Evolutionary conservation across 108 stramenopile genomes (phyloP), one percentile per base, ranked within the genome.

Genomic region (Parietichytrium sp.): DNA sequence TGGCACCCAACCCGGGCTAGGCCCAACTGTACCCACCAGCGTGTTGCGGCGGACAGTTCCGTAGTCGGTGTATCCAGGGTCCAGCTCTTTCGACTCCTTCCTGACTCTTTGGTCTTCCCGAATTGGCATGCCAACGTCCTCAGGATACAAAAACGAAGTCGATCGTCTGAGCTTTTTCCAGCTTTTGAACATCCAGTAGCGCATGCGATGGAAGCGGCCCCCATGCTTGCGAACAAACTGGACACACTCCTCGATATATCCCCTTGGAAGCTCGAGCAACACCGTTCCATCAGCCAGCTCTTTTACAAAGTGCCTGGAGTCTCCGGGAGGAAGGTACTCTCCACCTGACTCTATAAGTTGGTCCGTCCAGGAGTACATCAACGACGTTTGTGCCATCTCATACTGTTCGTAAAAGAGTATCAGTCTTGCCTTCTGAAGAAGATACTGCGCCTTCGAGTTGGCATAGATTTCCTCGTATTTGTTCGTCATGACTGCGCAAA

Each of bases 401-500:
- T 72, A 72, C 15, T 72, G 61, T 25, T 72, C 61, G 20, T 72
- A 72, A 38, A 72, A 72, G 33, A 72, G 61, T 6, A 72, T 42
- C 6, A 72, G 61, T 45, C 61, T 33, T n/a, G 61, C 61, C 61
- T 72, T 72, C 20, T 72, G 61, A 33, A 72, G 36, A 33, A 72
- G 36, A 33, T 42, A 72, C 23, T 33, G 38, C 2, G 61, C 61
- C 2, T 72, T 33, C 38, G 61, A 72, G 3, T 72, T 72, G 38
- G 36, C 38, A 25, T 25, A 45, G 3, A 72, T 72, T n/a, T 72
- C 61, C 42, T 72, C 61, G 33, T 72, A 72, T 20, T 33, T 72
- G 42, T 72, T 72, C 38, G 61, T 72, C 61, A 72, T 72, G 38
- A 72, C 61, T 25, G 61, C 61, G n/a, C 36, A 33, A n/a, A 72